These are phyloP conservation scores for Cryoendolithus antarcticus DNA, from an alignment of 2,329 filamentous ascomycete species.

Conservation along the genomic window DNA sequence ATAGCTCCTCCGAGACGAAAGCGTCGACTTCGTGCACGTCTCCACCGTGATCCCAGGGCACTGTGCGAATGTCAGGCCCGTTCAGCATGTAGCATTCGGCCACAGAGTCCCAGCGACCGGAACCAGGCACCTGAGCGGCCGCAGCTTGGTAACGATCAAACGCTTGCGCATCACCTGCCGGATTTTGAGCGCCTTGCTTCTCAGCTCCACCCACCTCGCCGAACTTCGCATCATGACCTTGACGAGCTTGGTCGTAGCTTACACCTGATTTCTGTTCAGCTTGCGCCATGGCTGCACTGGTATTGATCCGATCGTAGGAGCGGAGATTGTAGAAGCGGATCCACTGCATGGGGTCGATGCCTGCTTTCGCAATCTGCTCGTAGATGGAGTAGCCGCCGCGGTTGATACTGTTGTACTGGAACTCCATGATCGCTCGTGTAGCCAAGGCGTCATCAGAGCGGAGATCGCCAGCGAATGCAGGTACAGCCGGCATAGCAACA, in stretches of 20 bases:
- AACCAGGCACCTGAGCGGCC: conserved; percentile 40
- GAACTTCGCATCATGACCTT: conserved; percentile 47
- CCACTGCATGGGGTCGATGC: conserved; percentile 59
- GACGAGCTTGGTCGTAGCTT: conserved; percentile 53
- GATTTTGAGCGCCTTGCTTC: conserved; percentile 21
- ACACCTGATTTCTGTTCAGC: conserved; percentile 54
- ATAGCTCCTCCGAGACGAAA: conserved; percentile 51
- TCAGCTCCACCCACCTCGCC: conserved; percentile 24
- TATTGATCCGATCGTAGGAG: conserved; percentile 75
- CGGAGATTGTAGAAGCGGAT: conserved; percentile 77
- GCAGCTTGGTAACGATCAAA: conserved; percentile 64
- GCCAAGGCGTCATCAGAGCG: conserved; percentile 59
- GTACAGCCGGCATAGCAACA: conserved; percentile 66
- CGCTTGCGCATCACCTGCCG: conserved; percentile 11
- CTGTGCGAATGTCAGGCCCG: conserved; percentile 55
- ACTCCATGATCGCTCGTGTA: conserved; percentile 79
- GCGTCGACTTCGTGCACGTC: conserved; percentile 45
- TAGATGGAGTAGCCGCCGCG: conserved; percentile 68
- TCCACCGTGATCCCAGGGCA: conserved; percentile 46
- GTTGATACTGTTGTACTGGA: conserved; percentile 70
- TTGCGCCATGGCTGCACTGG: conserved; percentile 46
- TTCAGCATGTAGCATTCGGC: conserved; percentile 72
- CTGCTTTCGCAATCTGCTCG: conserved; percentile 52
- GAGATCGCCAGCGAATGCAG: conserved; percentile 71
- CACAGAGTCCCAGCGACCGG: conserved; percentile 60